phyloP scores from a whole-genome alignment of 2,329 filamentous ascomycete genomes.

The Monilinia laxa region DNA sequence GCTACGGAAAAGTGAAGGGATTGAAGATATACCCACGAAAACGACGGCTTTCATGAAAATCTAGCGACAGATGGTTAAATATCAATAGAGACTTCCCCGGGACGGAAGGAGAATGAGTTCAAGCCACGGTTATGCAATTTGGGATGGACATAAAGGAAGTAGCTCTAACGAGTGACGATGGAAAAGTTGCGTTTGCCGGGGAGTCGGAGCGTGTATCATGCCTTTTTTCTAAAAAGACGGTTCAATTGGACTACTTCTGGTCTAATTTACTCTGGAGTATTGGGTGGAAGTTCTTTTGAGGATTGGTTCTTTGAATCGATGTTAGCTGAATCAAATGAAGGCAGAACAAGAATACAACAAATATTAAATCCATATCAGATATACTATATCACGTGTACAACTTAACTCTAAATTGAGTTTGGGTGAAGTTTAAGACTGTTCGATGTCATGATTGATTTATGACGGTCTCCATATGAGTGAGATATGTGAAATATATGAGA shows the following conservation, averaged over 20 bases:
- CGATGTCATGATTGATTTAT: not conserved
- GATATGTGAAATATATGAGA: not conserved
- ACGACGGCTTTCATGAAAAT: not conserved
- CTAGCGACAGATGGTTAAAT: conserved; percentile 1
- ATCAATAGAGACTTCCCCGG: not conserved
- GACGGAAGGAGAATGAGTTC: not conserved
- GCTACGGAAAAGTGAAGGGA: conserved; percentile 11
- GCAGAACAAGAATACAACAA: conserved; percentile 5
- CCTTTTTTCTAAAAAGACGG: not conserved
- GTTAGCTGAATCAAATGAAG: not conserved
- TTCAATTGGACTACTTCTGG: not conserved
- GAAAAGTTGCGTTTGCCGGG: conserved; percentile 20
- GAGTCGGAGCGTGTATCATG: conserved; percentile 13
- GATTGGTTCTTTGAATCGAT: not conserved
- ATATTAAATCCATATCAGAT: not conserved
- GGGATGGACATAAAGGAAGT: conserved; percentile 6
- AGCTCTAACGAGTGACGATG: conserved; percentile 7
- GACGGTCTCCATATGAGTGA: not conserved
- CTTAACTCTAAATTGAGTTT: not conserved
- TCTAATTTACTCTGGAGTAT: conserved; percentile 17
- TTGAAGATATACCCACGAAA: conserved; percentile 14
- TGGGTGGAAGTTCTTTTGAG: not conserved
- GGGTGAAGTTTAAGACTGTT: not conserved
- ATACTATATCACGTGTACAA: not conserved
- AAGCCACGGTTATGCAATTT: conserved; percentile 2